Evolutionary conservation across 2,329 filamentous ascomycete species (phyloP), one percentile per base, ranked within the genome.

Genomic region (Botrytis elliptica): DNA sequence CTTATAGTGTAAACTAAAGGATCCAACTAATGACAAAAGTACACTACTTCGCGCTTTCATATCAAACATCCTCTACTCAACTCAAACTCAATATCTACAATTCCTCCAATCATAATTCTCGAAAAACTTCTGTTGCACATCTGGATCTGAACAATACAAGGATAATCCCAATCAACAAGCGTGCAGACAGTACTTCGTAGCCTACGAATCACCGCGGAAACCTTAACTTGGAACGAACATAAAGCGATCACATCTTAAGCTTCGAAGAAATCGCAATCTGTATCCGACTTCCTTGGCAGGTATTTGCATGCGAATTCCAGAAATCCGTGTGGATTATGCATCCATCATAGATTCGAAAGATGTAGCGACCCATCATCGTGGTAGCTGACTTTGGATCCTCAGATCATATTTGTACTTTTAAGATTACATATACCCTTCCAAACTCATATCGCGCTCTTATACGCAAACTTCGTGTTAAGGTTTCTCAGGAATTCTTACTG

Each of bases 401-500:
- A 33, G 33, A 33, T 33, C 33, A 33, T 33, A 33, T 33, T 33
- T 33, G 33, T 33, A 3, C 33, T 33, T 33, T 33, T 33, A 33
- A 33, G 33, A 33, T 33, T 33, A 33, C n/a, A 57, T 1, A 57
- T 9, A 57, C n/a, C 3, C 3, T 14, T 57, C n/a, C 5, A 2
- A 18, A 4, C 12, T 29, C 14, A 6, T 29, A 5, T 18, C n/a
- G 16, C n/a, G 6, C 52, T 29, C n/a, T 7, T 2, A 16, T 18
- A 18, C 7, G 18, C 14, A 18, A 29, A 29, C 0, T 29, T 29
- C n/a, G 0, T 3, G 3, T 29, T 1, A 7, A 16, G 5, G 0
- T 9, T 2, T 3, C n/a, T 18, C n/a, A 18, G 7, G 4, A 16
- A 33, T 57, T 9, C 2, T 55, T 4, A 16, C 49, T 14, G 49